Evolutionary conservation across 176 grass and related monocot species (phyloP).

Genomic region (Bolboschoenus planiculmis): DNA sequence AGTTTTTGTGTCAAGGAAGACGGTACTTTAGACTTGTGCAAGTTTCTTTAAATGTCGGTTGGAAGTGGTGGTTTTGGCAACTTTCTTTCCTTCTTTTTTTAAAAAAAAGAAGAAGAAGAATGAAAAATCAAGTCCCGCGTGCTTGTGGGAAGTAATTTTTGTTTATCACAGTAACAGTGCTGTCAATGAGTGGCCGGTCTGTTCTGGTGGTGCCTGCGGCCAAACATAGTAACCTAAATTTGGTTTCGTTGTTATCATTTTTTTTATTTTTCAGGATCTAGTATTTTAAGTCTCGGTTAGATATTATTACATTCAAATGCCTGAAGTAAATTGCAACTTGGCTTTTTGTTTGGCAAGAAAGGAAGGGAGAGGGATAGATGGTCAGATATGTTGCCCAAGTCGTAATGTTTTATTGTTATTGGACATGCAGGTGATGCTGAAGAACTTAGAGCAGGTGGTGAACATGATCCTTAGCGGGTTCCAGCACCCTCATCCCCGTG

Average conservation of each 20-base stretch:
- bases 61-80: not conserved
- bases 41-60: not conserved
- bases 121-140: not conserved
- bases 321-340: not conserved
- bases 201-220: not conserved
- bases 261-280: not conserved
- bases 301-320: not conserved
- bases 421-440: slow-evolving; percentile 71
- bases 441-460: slow-evolving; percentile 91
- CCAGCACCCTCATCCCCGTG: slow-evolving; percentile 72
- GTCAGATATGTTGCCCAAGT: slow-evolving; percentile 8
- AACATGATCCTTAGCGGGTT: slow-evolving; percentile 83
- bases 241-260: not conserved
- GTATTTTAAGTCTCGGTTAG: not conserved
- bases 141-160: not conserved
- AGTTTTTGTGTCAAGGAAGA: not conserved
- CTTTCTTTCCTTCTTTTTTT: too few relatives aligned
- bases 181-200: not conserved
- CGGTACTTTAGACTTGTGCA: not conserved
- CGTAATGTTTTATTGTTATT: slow-evolving; percentile 12
- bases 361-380: not conserved
- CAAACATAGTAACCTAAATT: not conserved
- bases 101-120: not conserved
- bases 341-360: not conserved
- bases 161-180: not conserved